A percentile compares a stretch with the other conserved stretches of the same genome.
These are phyloP conservation scores for Vitellaria paradoxa DNA, from an alignment of 179 eudicot genomes.

Conservation along the genomic window DNA sequence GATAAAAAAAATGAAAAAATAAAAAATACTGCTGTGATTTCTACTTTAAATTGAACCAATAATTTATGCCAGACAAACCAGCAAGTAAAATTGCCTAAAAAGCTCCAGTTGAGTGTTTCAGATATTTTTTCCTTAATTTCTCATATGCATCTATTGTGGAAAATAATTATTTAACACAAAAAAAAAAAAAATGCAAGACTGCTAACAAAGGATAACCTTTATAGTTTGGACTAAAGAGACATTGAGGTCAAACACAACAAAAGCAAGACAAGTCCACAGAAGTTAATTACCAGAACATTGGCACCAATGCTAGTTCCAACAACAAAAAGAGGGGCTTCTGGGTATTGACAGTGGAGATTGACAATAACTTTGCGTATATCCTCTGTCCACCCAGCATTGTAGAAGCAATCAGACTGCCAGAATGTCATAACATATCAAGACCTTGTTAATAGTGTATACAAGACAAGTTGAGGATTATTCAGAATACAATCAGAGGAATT, in stretches of 20 bases:
- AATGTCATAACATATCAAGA: constrained; percentile 10
- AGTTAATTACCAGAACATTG: constrained; percentile 45
- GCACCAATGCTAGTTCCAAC: constrained; percentile 98
- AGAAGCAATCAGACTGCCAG: constrained; percentile 86
- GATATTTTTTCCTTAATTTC: too few species aligned
- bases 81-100: not conserved
- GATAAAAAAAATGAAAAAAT: not conserved
- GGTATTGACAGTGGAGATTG: constrained; percentile 57
- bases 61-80: not conserved
- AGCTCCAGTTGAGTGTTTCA: not conserved
- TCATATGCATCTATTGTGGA: too few species aligned
- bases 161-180: too few species aligned
- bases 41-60: not conserved
- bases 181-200: too few species aligned
- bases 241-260: too few species aligned
- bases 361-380: constrained; percentile 67
- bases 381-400: constrained; percentile 90
- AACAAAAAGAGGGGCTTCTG: constrained; percentile 72
- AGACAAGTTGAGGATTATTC: too few species aligned
- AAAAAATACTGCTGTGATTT: too few species aligned
- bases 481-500: too few species aligned
- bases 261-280: not conserved
- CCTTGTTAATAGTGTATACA: not conserved
- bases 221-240: too few species aligned
- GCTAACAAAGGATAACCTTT: too few species aligned